phyloP scores from a whole-genome alignment of 2,329 filamentous ascomycete species.

The Onygena corvina region DNA sequence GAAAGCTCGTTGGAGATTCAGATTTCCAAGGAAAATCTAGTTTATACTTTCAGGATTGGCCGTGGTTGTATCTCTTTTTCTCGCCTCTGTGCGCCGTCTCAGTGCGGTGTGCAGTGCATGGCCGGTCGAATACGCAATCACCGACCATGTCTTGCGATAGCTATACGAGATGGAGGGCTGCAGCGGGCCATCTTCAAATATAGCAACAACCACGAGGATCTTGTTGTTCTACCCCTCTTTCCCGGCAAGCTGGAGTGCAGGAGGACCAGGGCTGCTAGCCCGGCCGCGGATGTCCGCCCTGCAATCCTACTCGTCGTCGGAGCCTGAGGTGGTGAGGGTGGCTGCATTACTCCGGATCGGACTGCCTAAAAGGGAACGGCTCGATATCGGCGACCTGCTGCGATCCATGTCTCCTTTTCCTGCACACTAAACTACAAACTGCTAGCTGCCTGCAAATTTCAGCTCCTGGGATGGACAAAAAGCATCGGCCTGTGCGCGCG shows the following conservation, averaged over 20 bases:
- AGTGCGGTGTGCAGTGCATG: no score
- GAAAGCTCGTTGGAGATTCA: no score
- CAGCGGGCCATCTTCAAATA: no score
- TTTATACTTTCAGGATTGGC: no score
- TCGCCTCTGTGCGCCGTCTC: no score
- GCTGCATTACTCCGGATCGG: conserved; percentile 4
- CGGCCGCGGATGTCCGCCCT: not conserved
- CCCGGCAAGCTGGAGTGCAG: not conserved
- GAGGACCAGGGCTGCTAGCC: not conserved
- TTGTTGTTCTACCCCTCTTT: not conserved
- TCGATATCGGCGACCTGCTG: not conserved
- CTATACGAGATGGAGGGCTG: no score
- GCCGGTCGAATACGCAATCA: no score
- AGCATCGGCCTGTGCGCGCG: conserved; percentile 9
- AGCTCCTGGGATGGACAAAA: conserved; percentile 3
- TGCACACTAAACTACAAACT: conserved; percentile 8
- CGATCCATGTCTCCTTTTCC: not conserved
- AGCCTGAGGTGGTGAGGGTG: not conserved
- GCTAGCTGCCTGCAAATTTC: conserved; percentile 7
- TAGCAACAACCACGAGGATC: no score
- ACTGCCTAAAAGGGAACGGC: conserved; percentile 8
- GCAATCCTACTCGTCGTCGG: not conserved
- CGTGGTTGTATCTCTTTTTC: no score
- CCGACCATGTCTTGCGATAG: no score
- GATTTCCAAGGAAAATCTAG: no score